A percentile compares a stretch with the other conserved stretches of the same genome.
Evolutionary conservation across 2,329 filamentous ascomycete species (phyloP).

Genomic region (Neonectria hederae): DNA sequence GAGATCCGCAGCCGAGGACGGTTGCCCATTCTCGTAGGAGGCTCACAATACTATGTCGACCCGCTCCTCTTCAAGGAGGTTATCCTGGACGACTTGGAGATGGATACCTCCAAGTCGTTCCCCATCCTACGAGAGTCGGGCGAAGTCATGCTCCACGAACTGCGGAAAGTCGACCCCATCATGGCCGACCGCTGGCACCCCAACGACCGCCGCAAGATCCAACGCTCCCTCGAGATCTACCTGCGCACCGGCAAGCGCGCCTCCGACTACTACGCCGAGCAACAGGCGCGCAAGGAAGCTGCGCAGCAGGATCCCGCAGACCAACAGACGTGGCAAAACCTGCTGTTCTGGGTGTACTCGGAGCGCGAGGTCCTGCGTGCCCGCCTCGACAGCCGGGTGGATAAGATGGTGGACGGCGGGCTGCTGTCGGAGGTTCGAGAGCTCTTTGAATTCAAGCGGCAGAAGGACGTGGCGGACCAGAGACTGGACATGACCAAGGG

Average conservation of each 20-base stretch:
- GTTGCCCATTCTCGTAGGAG: constrained; percentile 90
- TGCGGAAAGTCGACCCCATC: constrained; percentile 83
- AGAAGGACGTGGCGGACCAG: constrained; percentile 54
- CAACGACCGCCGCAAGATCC: constrained; percentile 89
- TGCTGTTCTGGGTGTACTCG: constrained; percentile 90
- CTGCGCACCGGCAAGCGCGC: constrained; percentile 82
- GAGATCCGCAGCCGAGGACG: constrained; percentile 83
- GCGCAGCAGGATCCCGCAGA: constrained; percentile 35
- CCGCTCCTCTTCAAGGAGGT: constrained; percentile 82
- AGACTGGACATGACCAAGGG: constrained; percentile 78
- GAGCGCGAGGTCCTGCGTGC: constrained; percentile 72
- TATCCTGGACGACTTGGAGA: constrained; percentile 54
- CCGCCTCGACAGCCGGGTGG: constrained; percentile 80
- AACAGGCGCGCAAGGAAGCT: constrained; percentile 58
- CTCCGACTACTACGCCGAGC: constrained; percentile 87
- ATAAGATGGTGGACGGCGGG: constrained; percentile 77
- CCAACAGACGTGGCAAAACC: constrained; percentile 58
- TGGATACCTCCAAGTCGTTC: constrained; percentile 56
- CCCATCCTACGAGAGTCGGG: constrained; percentile 78
- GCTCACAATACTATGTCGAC: constrained; percentile 95
- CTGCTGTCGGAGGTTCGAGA: constrained; percentile 60
- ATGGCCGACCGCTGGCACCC: constrained; percentile 97
- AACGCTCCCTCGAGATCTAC: constrained; percentile 88
- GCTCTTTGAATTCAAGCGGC: constrained; percentile 54
- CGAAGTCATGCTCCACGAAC: constrained; percentile 74